phyloP scores from a whole-genome alignment of 1,139 yeast genomes.

The Martiniozyma asiatica region DNA sequence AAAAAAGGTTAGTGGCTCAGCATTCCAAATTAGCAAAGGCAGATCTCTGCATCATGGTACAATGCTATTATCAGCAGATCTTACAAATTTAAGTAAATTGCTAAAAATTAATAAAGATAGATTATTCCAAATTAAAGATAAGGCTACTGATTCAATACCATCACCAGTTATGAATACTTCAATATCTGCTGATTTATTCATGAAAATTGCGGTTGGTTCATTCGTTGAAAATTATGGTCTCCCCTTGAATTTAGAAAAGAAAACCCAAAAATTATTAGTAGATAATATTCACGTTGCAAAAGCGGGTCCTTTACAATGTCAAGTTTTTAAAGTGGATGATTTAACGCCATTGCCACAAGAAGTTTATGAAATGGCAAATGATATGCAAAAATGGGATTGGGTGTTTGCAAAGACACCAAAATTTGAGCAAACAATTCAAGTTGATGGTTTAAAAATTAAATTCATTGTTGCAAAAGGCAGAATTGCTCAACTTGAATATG shows the following conservation, averaged over 20 bases:
- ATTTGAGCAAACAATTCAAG: constrained; percentile 13
- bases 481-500: constrained; percentile 9
- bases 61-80: constrained; percentile 63
- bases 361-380: constrained; percentile 30
- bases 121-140: constrained; percentile 31
- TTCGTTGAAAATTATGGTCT: constrained; percentile 30
- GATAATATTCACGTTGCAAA: constrained; percentile 3
- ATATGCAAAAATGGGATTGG: constrained; percentile 57
- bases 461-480: constrained; percentile 16
- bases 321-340: constrained; percentile 17
- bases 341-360: constrained; percentile 32
- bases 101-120: constrained; percentile 26
- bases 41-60: constrained; percentile 94
- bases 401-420: constrained; percentile 57
- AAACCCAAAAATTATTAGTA: no score
- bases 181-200: constrained; percentile 34
- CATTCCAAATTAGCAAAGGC: constrained; percentile 74
- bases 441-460: constrained; percentile 9
- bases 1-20: constrained; percentile 77
- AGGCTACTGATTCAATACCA: constrained; percentile 64
- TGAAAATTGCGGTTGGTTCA: constrained; percentile 32
- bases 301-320: constrained; percentile 8
- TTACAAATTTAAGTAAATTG: constrained; percentile 44
- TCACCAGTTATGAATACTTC: constrained; percentile 63
- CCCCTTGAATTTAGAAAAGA: constrained; percentile 11